A percentile compares a stretch with the other conserved stretches of the same genome.
phyloP scores from a whole-genome alignment of 176 grass and related monocot genomes.

The Lolium rigidum region DNA sequence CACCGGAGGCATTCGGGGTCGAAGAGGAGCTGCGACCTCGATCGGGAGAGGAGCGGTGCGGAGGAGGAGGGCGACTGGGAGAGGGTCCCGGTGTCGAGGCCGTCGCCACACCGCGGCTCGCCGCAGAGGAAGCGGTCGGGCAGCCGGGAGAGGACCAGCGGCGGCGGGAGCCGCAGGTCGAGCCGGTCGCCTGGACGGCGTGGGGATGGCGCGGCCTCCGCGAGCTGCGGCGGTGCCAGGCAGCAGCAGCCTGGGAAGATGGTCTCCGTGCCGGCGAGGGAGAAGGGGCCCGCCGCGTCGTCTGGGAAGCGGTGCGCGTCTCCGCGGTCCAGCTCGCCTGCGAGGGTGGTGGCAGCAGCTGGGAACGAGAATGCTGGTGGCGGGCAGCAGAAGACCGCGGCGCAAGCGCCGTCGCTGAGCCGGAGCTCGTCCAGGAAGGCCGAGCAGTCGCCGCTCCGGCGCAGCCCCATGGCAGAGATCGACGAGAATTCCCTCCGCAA shows the following conservation, averaged over 20 bases:
- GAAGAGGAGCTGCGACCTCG: slow-evolving; percentile 91
- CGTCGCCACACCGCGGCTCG: slow-evolving; percentile 71
- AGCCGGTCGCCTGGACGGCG: slow-evolving; percentile 80
- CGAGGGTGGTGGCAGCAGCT: slow-evolving; percentile 29
- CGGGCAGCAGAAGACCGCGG: neutral
- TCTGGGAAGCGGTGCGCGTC: slow-evolving; percentile 65
- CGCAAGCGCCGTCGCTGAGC: slow-evolving; percentile 61
- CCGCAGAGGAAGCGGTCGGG: slow-evolving; percentile 76
- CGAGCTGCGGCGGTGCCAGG: slow-evolving; percentile 14
- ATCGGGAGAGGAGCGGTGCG: slow-evolving; percentile 52
- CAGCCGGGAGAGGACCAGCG: slow-evolving; percentile 64
- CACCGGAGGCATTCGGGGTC: slow-evolving; percentile 73
- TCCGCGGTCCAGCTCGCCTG: slow-evolving; percentile 73
- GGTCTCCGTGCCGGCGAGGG: slow-evolving; percentile 84
- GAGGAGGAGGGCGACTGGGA: slow-evolving; percentile 62
- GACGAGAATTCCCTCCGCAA: slow-evolving; percentile 63
- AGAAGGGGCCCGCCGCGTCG: slow-evolving; percentile 54
- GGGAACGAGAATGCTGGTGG: slow-evolving; percentile 51
- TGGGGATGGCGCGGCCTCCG: slow-evolving; percentile 32
- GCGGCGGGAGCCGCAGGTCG: slow-evolving; percentile 58
- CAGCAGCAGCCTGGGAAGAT: slow-evolving; percentile 80
- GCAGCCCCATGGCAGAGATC: slow-evolving; percentile 85
- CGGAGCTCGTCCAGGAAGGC: slow-evolving; percentile 80
- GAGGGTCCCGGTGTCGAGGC: slow-evolving; percentile 46
- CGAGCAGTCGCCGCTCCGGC: slow-evolving; percentile 76